phyloP scores from a whole-genome alignment of 352 stramenopile genomes.

The Thraustotheca clavata region DNA sequence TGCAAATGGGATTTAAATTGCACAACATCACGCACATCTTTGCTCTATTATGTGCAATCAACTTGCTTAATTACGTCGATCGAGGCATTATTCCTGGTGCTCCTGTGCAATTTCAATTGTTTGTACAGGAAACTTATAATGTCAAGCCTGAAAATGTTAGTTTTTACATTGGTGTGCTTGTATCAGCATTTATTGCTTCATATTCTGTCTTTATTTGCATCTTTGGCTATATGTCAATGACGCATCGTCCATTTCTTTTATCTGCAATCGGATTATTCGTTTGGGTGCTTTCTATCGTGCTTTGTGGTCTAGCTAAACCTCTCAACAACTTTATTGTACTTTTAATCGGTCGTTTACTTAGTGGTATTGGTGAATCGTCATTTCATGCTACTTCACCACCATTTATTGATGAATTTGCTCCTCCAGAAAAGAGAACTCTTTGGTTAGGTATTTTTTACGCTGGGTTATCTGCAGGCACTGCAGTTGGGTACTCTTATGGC shows the following conservation, averaged over 20 bases:
- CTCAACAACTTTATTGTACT: slow-evolving; percentile 39
- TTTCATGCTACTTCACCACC: slow-evolving; percentile 50
- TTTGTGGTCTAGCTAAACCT: slow-evolving; percentile 32
- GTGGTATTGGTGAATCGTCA: slow-evolving; percentile 46
- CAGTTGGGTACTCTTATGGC: slow-evolving; percentile 42
- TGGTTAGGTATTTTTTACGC: slow-evolving; percentile 67
- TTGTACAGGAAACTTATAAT: slow-evolving; percentile 34
- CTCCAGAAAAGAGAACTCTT: slow-evolving; percentile 26
- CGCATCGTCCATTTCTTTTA: slow-evolving; percentile 41
- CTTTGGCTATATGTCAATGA: slow-evolving; percentile 44
- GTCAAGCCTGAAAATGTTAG: slow-evolving; percentile 42
- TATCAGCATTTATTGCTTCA: slow-evolving; percentile 22
- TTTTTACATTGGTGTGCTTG: slow-evolving; percentile 78
- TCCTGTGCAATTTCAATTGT: slow-evolving; percentile 42
- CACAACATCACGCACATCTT: slow-evolving; percentile 25
- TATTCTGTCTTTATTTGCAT: slow-evolving; percentile 25
- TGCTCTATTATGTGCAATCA: slow-evolving; percentile 26
- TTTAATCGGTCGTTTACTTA: slow-evolving; percentile 39
- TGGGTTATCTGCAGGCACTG: slow-evolving; percentile 44
- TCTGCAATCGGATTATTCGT: slow-evolving; percentile 37
- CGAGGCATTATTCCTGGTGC: slow-evolving; percentile 65
- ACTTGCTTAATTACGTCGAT: slow-evolving; percentile 62
- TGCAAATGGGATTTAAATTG: slow-evolving; percentile 12
- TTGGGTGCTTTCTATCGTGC: slow-evolving; percentile 43
- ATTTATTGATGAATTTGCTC: slow-evolving; percentile 53